Base-by-base conservation (phyloP, 2,329 filamentous ascomycete species). In the Exophiala aquamarina region DNA sequence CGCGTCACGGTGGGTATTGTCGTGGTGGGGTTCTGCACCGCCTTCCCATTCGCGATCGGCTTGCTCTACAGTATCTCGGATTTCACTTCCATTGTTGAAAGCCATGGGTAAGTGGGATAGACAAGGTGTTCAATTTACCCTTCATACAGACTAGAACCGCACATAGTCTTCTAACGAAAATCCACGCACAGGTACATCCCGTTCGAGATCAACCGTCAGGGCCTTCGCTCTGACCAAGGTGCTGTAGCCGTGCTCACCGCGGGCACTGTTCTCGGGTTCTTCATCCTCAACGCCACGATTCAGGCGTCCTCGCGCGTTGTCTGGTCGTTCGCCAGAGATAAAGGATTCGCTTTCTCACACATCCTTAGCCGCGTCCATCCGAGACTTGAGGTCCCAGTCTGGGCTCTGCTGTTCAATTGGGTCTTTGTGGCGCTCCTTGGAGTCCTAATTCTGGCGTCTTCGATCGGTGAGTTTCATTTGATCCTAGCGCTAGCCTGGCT, bases 21-120 rank as follows among this genome's bases (percentile, higher is more conserved):
- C 0, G 44, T 54, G 2, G 60, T 69, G 9, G 66, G 66, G 2
- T 67, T 68, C 21, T 34, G 62, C 19, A 66, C 64, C 1, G 59
- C 47, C 2, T 59, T 55, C 17, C 29, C 50, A n/a, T 55, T 50
- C 38, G 31, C 46, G 10, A 44, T 54, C 13, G 41, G 47, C 10
- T 40, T 50, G 31, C 23, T 54, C 2, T 53, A 50, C 39, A 43
- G 49, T 17, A 49, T 59, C 13, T 26, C 41, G 21, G 58, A 63
- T 34, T 46, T 47, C 10, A 31, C 39, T 10, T n/a, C 45, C 14
- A 29, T 53, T 3, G 13, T 54, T 29, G 29, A 4, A 2, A 40
- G 32, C 18, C 41, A 31, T n/a, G 44, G 44, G 44, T 47, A 23
- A 33, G 21, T 20, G 8, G 9, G 17, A 26, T 15, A 8, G 8